These are phyloP conservation scores for Rosa multiflora DNA, from an alignment of 306 rosid species.

Conservation along the genomic window DNA sequence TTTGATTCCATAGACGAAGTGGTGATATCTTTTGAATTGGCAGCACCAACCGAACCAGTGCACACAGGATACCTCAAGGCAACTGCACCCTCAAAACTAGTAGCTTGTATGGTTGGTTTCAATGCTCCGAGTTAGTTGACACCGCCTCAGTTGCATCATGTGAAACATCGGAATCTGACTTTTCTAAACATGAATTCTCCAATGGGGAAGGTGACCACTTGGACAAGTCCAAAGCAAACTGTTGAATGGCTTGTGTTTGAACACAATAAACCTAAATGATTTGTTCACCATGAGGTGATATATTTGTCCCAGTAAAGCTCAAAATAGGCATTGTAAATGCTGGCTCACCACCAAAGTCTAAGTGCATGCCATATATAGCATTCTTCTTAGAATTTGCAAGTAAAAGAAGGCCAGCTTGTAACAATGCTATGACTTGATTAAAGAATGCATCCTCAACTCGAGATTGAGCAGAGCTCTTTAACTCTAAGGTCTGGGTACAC, in stretches of 20 bases:
- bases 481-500: conserved; percentile 79
- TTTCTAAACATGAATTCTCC: conserved; percentile 67
- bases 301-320: conserved; percentile 90
- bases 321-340: conserved; percentile 90
- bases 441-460: conserved; percentile 82
- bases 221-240: conserved; percentile 92
- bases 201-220: conserved; percentile 89
- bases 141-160: conserved; percentile 57
- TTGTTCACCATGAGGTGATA: conserved; percentile 75
- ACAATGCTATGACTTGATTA: conserved; percentile 84
- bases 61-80: conserved; percentile 54
- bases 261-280: conserved; percentile 94
- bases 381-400: no score
- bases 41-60: conserved; percentile 53
- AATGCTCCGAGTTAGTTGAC: conserved; percentile 45
- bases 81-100: conserved; percentile 47
- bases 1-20: conserved; percentile 55
- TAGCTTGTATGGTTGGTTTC: conserved; percentile 47
- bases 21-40: conserved; percentile 43
- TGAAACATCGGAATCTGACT: conserved; percentile 63
- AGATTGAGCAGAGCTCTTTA: conserved; percentile 80
- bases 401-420: conserved; percentile 85
- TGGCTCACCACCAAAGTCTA: conserved; percentile 84
- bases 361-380: conserved; percentile 59
- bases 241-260: conserved; percentile 97